Conservation (phyloP, 2,329 filamentous ascomycete species). For the Neonectria sp. region DNA sequence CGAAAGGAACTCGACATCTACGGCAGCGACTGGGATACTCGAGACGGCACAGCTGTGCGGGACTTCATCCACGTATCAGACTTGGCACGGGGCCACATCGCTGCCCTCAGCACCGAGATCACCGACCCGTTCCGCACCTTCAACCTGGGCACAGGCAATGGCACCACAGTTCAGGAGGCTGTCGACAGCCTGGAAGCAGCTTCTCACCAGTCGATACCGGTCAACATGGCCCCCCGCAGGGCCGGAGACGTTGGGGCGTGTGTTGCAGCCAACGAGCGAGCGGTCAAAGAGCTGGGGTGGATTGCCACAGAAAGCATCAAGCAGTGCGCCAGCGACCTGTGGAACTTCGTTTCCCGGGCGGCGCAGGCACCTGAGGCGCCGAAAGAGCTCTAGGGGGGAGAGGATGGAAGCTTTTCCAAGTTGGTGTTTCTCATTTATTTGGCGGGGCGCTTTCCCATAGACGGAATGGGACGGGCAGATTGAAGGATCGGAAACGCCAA, state of each 20-base stretch:
- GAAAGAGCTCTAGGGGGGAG: background rate
- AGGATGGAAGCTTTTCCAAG: background rate
- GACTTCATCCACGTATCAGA: conserved; percentile 80
- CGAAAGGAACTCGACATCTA: conserved; percentile 71
- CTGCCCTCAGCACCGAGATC: conserved; percentile 63
- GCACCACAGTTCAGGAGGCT: conserved; percentile 61
- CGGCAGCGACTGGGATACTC: conserved; percentile 75
- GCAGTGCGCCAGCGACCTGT: conserved; percentile 34
- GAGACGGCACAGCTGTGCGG: conserved; percentile 75
- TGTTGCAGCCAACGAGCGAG: conserved; percentile 58
- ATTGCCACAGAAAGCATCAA: conserved; percentile 32
- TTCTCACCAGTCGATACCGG: conserved; percentile 54
- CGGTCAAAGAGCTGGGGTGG: conserved; percentile 60
- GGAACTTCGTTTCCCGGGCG: conserved; percentile 32
- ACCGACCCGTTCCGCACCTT: conserved; percentile 57
- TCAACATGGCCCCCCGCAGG: conserved; percentile 53
- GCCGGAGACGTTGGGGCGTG: conserved; percentile 61
- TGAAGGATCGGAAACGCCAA: conserved; percentile 1
- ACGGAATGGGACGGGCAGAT: background rate
- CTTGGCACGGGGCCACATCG: conserved; percentile 75
- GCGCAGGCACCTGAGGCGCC: background rate
- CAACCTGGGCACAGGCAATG: conserved; percentile 63
- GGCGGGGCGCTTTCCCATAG: conserved; percentile 1
- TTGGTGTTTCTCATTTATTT: conserved; percentile 18
- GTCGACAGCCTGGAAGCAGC: conserved; percentile 57